Conservation (phyloP, 2,329 filamentous ascomycete genomes). For the Hansfordia pulvinata region DNA sequence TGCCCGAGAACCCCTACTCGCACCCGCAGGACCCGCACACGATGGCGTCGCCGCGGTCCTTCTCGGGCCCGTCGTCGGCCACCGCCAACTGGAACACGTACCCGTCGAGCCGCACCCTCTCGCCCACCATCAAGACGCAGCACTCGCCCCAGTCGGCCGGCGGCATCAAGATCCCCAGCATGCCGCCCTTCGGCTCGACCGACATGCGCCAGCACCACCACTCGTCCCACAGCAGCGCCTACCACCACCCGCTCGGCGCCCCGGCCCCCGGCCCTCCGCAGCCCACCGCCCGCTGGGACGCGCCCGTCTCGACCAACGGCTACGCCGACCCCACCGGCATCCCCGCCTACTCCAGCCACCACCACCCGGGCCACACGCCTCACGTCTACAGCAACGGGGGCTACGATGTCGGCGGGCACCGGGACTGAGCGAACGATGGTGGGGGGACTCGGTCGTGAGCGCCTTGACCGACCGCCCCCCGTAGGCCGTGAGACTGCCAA, state of each 20-base stretch:
- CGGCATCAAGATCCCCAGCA: constrained; percentile 18
- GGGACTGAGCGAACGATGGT: constrained; percentile 22
- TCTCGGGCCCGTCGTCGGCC: constrained; percentile 30
- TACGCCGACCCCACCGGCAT: constrained; percentile 13
- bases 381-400: constrained; percentile 27
- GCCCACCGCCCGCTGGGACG: constrained; percentile 14
- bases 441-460: no score
- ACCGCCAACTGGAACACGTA: constrained; percentile 41
- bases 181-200: constrained; percentile 23
- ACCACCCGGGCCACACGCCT: constrained; percentile 17
- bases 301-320: constrained; percentile 11
- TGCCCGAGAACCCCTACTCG: constrained; percentile 23
- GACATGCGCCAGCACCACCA: constrained; percentile 15
- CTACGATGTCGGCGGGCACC: constrained; percentile 27
- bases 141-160: constrained; percentile 19
- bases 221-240: constrained; percentile 24
- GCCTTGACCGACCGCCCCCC: no score
- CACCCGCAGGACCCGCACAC: constrained; percentile 31
- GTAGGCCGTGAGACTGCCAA: no score
- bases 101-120: constrained; percentile 28
- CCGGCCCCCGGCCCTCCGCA: constrained; percentile 19
- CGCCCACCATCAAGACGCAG: constrained; percentile 23
- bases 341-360: constrained; percentile 14
- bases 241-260: constrained; percentile 18
- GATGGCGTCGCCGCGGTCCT: constrained; percentile 37